Evolutionary conservation across 2,329 filamentous ascomycete genomes (phyloP).

Genomic region (Alternaria tenuissima): DNA sequence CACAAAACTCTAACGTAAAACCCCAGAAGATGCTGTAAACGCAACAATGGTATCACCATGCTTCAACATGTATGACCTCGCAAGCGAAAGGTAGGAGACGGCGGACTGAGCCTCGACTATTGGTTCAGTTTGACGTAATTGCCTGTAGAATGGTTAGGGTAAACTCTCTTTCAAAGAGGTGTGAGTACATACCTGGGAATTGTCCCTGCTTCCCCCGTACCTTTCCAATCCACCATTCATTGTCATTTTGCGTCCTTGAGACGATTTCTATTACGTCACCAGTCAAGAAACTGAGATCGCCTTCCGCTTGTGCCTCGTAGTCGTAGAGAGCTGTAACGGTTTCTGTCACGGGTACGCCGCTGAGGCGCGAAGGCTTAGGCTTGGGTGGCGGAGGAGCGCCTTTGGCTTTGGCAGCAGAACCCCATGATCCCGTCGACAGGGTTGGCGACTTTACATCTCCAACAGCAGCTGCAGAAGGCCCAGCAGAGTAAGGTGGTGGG

Average conservation of each 20-base stretch:
- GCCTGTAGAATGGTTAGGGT: constrained; percentile 44
- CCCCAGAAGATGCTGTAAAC: constrained; percentile 6
- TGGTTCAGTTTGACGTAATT: constrained; percentile 55
- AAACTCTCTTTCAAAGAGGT: background rate
- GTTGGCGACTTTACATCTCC: constrained; percentile 38
- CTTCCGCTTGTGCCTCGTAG: constrained; percentile 93
- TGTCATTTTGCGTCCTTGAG: constrained; percentile 82
- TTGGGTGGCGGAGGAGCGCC: constrained; percentile 61
- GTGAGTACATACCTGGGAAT: constrained; percentile 79
- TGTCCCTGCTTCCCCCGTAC: constrained; percentile 83
- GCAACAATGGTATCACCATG: constrained; percentile 1
- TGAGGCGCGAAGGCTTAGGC: constrained; percentile 75
- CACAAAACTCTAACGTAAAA: constrained; percentile 9
- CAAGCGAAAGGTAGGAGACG: constrained; percentile 1
- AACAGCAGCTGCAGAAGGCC: constrained; percentile 25
- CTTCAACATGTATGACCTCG: constrained; percentile 25
- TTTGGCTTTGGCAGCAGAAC: constrained; percentile 57
- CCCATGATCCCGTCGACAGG: constrained; percentile 51
- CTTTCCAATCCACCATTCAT: constrained; percentile 96
- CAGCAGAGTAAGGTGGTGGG: constrained; percentile 53
- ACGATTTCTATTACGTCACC: constrained; percentile 93
- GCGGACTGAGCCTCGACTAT: constrained; percentile 13
- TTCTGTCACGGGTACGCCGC: constrained; percentile 71
- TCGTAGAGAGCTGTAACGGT: constrained; percentile 93
- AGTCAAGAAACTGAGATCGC: constrained; percentile 87